Base-by-base conservation (phyloP, 2,329 filamentous ascomycete genomes). In the Trichoderma koningii region DNA sequence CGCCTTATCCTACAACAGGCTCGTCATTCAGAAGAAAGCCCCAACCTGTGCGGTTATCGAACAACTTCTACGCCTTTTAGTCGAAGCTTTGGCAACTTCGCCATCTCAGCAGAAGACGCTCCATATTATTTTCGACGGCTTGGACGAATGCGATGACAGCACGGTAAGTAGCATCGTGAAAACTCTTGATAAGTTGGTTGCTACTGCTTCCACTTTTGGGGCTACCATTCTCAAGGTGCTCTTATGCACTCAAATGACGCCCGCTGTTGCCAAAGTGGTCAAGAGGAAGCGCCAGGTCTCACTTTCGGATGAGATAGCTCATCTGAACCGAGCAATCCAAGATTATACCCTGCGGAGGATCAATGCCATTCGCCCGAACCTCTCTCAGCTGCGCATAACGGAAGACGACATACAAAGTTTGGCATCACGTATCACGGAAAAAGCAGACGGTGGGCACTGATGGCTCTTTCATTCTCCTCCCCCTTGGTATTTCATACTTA, bases 381-480 rank as follows among this genome's bases (percentile, higher is more conserved):
- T 55, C 5, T 21, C 21, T 38, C 64, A 67, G 17, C 30, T 65
- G 19, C 17, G n/a, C 26, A 41, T 38, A 7, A 28, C 74, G 4
- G 52, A 65, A 5, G 6, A 23, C 0, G 69, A 73, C 1, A 74
- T 75, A 0, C 38, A 41, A 7, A 21, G 41, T 4, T 9, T 66
- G 15, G 64, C 44, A 7, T 21, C 21, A 15, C 42, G 10, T 12
- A 70, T 76, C 21, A 66, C 69, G 0, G 34, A 61, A 0, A 76
- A 72, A 60, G 66, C 73, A 26, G 71, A 74, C 57, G 72, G 75
- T 74, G 66, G 68, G 66, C 21, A 15, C 9, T 17, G 19, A 34
- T 5, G 12, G 17, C 12, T 21, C n/a, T 7, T 28, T 5, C 34
- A 7, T 19, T 7, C 9, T 9, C n/a, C 17, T 9, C 6, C 15